These are phyloP conservation scores for Lachnellula willkommii DNA, from an alignment of 2,329 filamentous ascomycete genomes.

Conservation along the genomic window DNA sequence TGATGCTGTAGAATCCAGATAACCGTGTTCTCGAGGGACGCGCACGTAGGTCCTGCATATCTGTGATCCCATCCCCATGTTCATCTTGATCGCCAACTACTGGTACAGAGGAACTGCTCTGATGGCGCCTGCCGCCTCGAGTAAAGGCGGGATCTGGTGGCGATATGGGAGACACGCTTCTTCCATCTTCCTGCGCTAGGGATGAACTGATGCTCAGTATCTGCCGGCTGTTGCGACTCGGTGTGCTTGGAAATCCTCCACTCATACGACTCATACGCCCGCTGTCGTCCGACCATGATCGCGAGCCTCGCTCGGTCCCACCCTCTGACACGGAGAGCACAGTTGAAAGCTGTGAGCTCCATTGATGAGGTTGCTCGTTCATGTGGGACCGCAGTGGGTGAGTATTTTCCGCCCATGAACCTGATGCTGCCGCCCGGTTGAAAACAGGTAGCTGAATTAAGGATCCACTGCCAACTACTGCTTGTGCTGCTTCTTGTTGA, in stretches of 20 bases:
- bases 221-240: conserved; percentile 48
- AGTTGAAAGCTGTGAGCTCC: conserved; percentile 60
- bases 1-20: conserved; percentile 45
- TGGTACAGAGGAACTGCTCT: conserved; percentile 35
- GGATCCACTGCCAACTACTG: conserved; percentile 26
- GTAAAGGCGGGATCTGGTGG: conserved; percentile 42
- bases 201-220: conserved; percentile 54
- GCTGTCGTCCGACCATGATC: conserved; percentile 36
- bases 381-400: conserved; percentile 37
- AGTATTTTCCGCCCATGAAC: conserved; percentile 32
- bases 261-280: conserved; percentile 46
- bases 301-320: conserved; percentile 43
- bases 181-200: conserved; percentile 22
- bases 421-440: conserved; percentile 18
- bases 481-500: conserved; percentile 27
- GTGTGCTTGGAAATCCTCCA: conserved; percentile 40
- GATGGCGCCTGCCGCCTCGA: conserved; percentile 30
- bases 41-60: conserved; percentile 49
- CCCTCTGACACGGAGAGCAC: conserved; percentile 58
- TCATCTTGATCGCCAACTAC: conserved; percentile 56
- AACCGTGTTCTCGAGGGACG: conserved; percentile 51
- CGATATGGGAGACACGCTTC: conserved; percentile 39
- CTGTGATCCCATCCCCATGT: conserved; percentile 58
- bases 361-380: conserved; percentile 50
- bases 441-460: conserved; percentile 25